A percentile compares a stretch with the other conserved stretches of the same genome.
Conservation (phyloP, 2,329 filamentous ascomycete species). For the Neurospora sp. region DNA sequence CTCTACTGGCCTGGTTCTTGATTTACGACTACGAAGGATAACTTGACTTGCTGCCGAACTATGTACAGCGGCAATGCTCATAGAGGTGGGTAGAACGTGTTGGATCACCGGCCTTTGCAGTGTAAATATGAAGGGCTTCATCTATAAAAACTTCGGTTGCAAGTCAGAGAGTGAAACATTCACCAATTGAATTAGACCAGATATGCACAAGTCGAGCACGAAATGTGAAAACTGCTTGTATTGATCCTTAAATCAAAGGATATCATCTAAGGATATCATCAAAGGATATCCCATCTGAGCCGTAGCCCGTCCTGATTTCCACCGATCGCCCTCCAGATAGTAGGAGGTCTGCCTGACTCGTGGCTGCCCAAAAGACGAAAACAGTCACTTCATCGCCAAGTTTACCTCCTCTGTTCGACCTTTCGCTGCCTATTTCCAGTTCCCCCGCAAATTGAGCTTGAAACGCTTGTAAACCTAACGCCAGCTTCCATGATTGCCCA, state of each 20-base stretch:
- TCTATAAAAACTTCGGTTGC: not conserved
- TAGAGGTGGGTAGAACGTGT: not conserved
- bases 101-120: not conserved
- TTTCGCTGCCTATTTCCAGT: not conserved
- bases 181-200: not conserved
- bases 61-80: not conserved
- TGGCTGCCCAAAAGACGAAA: not conserved
- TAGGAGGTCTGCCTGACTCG: not conserved
- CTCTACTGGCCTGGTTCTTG: not conserved
- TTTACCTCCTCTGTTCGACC: not conserved
- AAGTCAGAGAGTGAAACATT: not conserved
- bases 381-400: not conserved
- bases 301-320: not conserved
- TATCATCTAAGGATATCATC: not conserved
- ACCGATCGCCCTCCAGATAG: not conserved
- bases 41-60: not conserved
- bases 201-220: not conserved
- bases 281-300: not conserved
- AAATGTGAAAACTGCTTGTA: not conserved
- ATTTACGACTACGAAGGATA: not conserved
- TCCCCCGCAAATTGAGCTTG: not conserved
- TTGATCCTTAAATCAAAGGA: not conserved
- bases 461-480: not conserved
- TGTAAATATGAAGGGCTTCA: not conserved
- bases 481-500: not conserved